phyloP scores from a whole-genome alignment of 306 rosid species.

The Abrus precatorius region DNA sequence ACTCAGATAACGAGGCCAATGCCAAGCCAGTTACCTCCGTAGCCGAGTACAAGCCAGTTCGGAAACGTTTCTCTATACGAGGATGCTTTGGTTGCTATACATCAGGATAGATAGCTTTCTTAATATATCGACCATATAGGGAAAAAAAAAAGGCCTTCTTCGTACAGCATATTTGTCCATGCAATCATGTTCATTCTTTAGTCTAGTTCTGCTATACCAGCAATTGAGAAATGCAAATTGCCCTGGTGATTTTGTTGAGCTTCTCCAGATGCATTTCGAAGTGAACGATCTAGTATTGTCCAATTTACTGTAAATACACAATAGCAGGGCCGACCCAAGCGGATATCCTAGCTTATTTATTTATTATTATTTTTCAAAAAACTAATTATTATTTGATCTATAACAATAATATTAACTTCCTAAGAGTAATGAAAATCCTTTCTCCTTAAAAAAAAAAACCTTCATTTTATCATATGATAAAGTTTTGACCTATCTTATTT shows the following conservation, averaged over 20 bases:
- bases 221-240: constrained; percentile 41
- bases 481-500: no score
- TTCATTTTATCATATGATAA: no score
- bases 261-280: constrained; percentile 22
- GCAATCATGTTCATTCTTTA: constrained; percentile 23
- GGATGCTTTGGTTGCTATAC: constrained; percentile 60
- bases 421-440: no score
- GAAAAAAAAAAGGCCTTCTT: background rate
- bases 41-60: constrained; percentile 19
- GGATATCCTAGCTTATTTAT: no score
- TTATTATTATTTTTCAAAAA: no score
- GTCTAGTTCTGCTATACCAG: constrained; percentile 30
- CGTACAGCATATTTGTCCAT: background rate
- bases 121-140: background rate
- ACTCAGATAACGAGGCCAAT: background rate
- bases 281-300: background rate
- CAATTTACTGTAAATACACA: background rate
- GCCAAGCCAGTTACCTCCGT: constrained; percentile 3
- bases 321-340: no score
- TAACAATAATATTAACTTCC: no score
- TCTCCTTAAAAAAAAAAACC: no score
- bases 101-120: constrained; percentile 15
- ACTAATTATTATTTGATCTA: no score
- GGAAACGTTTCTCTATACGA: constrained; percentile 43
- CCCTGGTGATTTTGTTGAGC: constrained; percentile 40